Base-by-base conservation (phyloP, 768 basidiomycete genomes). In the Xerocomellus amylosporus region DNA sequence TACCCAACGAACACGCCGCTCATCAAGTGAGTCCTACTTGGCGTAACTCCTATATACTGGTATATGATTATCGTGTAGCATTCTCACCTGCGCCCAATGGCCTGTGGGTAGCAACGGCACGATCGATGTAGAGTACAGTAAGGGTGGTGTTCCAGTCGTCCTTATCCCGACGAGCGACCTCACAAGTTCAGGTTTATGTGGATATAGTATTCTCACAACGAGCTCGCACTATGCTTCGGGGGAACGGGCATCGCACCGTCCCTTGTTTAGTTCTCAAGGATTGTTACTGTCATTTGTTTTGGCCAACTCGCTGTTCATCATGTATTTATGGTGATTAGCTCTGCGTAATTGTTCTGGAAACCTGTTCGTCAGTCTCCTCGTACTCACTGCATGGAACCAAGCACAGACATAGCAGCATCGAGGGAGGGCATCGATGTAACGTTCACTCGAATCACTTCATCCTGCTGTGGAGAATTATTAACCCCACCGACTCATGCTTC, bases 51-150 rank as follows among this genome's bases (percentile, higher is more conserved):
- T 8, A n/a, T 22, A 8, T 39, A 19, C 42, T 60, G 24, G 56
- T 8, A 4, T 9, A 17, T 24, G 8, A 24, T 34, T 19, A 8
- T 54, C 33, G 19, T 37, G 12, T 56, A 87, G 86, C 58, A 73
- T 89, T 49, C 64, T 90, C 20, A 80, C 80, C 3, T 91, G 89
- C 68, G 67, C 71, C 36, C 84, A 88, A 67, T 85, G 81, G 76
- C 81, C 77, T 19, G 82, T 88, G 8, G 89, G 87, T 28, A 82
- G 87, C 39, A 74, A 77, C 43, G 85, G 86, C 38, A 81, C 76
- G 34, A 61, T 92, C 46, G 75, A 80, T 24, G 79, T 83, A 22
- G 73, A 84, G 55, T 91, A 91, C 64, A 77, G 77, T 8, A 73
- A 73, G 49, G 88, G 88, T 26, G 88, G 87, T 34, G 73, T 75